Evolutionary conservation across 352 stramenopile genomes (phyloP).

Genomic region (Pythium biforme): DNA sequence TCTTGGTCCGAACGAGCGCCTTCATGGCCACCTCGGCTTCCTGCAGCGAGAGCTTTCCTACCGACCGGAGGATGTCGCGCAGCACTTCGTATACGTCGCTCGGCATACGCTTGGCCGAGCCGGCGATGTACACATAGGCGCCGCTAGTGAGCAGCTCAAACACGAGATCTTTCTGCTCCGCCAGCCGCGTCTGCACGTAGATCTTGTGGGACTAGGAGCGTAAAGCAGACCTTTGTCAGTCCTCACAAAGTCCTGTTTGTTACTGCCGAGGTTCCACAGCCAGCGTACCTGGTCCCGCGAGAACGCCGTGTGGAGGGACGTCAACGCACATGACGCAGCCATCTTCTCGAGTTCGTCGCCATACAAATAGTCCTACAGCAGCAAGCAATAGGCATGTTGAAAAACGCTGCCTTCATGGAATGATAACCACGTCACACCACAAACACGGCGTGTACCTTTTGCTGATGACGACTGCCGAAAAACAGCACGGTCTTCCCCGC

Average conservation of each 20-base stretch:
- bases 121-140: conserved; percentile 83
- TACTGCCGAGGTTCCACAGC: background rate
- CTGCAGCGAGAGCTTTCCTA: conserved; percentile 66
- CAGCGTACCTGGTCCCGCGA: conserved; percentile 79
- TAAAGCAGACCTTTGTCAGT: background rate
- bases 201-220: conserved; percentile 71
- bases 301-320: conserved; percentile 83
- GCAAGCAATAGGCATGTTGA: background rate
- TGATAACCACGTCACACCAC: too few species aligned
- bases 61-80: conserved; percentile 75
- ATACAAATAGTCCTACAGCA: conserved; percentile 85
- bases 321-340: conserved; percentile 50
- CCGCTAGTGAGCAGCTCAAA: conserved; percentile 68
- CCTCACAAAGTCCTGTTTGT: background rate
- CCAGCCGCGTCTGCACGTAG: conserved; percentile 90
- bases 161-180: conserved; percentile 73
- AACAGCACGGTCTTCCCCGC: conserved; percentile 60
- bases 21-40: conserved; percentile 78
- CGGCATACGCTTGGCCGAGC: conserved; percentile 91
- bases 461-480: conserved; percentile 87
- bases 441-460: too few species aligned
- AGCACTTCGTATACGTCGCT: conserved; percentile 89
- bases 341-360: conserved; percentile 66
- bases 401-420: background rate
- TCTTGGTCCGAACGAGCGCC: conserved; percentile 63